Evolutionary conservation across 1,284 basidiomycete species (phyloP), one percentile per base, ranked within the genome.

Genomic region (Malassezia yamatoensis): DNA sequence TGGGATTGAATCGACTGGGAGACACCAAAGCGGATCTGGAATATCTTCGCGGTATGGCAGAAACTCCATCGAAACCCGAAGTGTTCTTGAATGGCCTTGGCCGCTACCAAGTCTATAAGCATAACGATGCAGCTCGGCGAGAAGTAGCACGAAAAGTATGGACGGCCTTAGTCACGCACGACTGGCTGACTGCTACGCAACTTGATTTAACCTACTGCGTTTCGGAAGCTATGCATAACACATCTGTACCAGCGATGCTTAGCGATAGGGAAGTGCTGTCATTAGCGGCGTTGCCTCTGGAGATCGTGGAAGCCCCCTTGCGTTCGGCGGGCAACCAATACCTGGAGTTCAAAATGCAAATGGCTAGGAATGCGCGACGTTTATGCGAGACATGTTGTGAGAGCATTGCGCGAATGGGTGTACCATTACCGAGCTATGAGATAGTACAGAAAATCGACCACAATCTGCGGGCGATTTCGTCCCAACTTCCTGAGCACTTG

Each of bases 141-240:
- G 50, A 52, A 43, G 42, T 52, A 5, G 50, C 7, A 11, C 50
- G 50, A 3, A 35, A 37, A 12, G 20, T 52, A 13, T 52, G 50
- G 50, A 10, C 7, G 12, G 16, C 18, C 0, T 11, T 52, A 5
- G 20, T 52, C 3, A 20, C 32, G 34, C 16, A 32, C 12, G 50
- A 52, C 35, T 52, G 50, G 50, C 11, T 52, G 3, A 36, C n/a
- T 24, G 24, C 41, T 6, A 39, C 15, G 41, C 41, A 44, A 9
- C 8, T 44, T 12, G 50, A 44, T 43, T 44, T n/a, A 18, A 36
- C 33, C 9, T 52, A 44, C 42, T 13, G 12, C 13, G 42, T 52
- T 2, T 29, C 41, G 16, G 50, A 52, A 10, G 16, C n/a, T 24
- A 21, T 52, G 50, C 44, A 52, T 37, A 24, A 32, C 20, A 52